Evolutionary conservation across 2,329 filamentous ascomycete genomes (phyloP), one percentile per base, ranked within the genome.

Genomic region (Hysterium pulicare): DNA sequence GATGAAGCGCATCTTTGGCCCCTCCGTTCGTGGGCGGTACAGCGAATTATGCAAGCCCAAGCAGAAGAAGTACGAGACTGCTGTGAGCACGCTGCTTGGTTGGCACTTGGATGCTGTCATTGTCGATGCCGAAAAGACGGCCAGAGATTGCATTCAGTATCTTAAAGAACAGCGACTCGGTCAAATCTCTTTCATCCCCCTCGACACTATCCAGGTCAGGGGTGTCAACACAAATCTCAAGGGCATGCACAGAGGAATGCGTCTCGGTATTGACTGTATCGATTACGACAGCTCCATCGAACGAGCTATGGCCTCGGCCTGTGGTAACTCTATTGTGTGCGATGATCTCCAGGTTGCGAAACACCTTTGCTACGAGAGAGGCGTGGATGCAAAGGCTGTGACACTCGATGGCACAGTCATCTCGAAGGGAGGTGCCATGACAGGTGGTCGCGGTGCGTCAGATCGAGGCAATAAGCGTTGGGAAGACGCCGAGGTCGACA

Each of bases 121-220:
- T 37, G 91, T 97, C 8, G 93, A 98, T 57, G 91, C 89, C 2
- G 90, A 97, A 67, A 95, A 93, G 70, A 93, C 87, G 1, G 93
- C 88, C 21, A 84, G 90, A 45, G 90, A 96, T 55, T 98, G 93
- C 64, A 93, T 98, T 42, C 83, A 93, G 54, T 94, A 95, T 59
- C 79, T 98, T 45, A 93, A 93, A 55, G 89, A 95, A 51, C 88
- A 96, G 62, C 83, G 88, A 42, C 84, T 87, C 41, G 81, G 86
- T 5, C 88, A 90, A 44, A 88, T 93, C 69, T 96, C 89, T 1
- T 97, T 98, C 66, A 90, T 97, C 49, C 93, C 93, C 1, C 77
- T 98, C 15, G 93, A 98, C 72, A 96, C 95, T 40, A 95, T 98
- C 65, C 94, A 97, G 60, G 90, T 96, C 61, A 90, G 88, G 64